These are phyloP conservation scores for Rhododendron simsii DNA, from an alignment of 148 eudicot species.

Conservation along the genomic window DNA sequence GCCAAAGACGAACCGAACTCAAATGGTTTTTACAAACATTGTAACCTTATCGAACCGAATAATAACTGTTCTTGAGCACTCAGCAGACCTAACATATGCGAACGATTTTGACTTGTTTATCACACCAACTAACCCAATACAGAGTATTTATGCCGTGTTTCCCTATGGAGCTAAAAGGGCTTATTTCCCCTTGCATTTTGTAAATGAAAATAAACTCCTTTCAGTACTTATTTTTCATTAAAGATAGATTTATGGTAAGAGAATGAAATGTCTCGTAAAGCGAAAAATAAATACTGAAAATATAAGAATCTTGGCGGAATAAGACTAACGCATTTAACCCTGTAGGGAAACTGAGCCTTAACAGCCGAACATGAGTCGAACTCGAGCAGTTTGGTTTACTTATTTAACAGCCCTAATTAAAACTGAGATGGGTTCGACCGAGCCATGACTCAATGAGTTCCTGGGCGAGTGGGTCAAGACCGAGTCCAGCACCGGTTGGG, in stretches of 20 bases:
- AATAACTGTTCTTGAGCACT: neutral
- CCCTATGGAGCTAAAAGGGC: neutral
- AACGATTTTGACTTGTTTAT: neutral
- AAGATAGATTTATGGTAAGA: too few species aligned
- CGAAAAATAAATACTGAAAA: too few species aligned
- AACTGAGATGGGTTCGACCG: neutral
- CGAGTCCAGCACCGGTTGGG: constrained; percentile 62
- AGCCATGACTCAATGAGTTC: constrained; percentile 54
- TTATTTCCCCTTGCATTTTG: neutral
- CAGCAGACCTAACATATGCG: neutral
- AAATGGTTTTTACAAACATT: neutral
- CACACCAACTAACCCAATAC: neutral
- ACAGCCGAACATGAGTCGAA: too few species aligned
- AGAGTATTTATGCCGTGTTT: neutral
- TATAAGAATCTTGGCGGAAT: too few species aligned
- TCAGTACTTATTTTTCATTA: too few species aligned
- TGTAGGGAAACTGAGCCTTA: too few species aligned
- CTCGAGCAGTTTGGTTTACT: too few species aligned
- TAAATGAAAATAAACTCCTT: too few species aligned
- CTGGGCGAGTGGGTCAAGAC: constrained; percentile 50
- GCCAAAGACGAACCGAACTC: neutral
- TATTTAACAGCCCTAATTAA: neutral
- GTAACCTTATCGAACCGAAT: neutral
- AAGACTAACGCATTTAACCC: too few species aligned
- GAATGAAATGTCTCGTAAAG: too few species aligned